phyloP scores from a whole-genome alignment of 1,139 yeast species.

The Debaryomyces coudertii region DNA sequence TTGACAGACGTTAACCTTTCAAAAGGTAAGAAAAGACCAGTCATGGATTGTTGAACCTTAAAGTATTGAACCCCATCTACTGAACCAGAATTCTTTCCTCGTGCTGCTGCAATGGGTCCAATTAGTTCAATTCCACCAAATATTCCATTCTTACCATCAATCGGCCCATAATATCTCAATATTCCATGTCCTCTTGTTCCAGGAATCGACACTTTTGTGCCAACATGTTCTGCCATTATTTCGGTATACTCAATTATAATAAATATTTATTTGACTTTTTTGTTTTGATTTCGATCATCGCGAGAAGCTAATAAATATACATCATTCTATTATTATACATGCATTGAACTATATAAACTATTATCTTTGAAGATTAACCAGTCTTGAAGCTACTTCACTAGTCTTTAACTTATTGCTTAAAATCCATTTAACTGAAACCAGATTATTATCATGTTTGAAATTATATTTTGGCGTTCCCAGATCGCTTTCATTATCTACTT shows the following conservation, averaged over 20 bases:
- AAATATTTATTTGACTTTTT: not conserved
- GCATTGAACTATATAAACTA: not conserved
- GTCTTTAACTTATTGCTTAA: slow-evolving; percentile 2
- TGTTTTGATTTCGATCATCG: slow-evolving; percentile 7
- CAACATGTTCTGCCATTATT: slow-evolving; percentile 30
- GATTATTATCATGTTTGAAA: not conserved
- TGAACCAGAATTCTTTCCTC: slow-evolving; percentile 51
- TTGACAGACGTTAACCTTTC: slow-evolving; percentile 56
- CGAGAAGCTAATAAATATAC: not conserved
- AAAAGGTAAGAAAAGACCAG: slow-evolving; percentile 78
- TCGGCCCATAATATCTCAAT: slow-evolving; percentile 72
- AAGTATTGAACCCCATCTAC: slow-evolving; percentile 50
- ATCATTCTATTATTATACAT: not conserved
- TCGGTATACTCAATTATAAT: not conserved
- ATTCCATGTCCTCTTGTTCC: slow-evolving; percentile 59
- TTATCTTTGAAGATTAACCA: slow-evolving; percentile 1
- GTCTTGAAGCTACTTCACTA: not conserved
- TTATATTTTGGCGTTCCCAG: not conserved
- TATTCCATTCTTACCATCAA: slow-evolving; percentile 71
- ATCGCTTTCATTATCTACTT: slow-evolving; percentile 1
- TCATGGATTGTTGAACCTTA: slow-evolving; percentile 56
- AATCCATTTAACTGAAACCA: not conserved
- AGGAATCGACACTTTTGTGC: slow-evolving; percentile 44
- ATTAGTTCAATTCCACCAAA: slow-evolving; percentile 87
- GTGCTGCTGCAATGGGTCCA: slow-evolving; percentile 56